Conservation (phyloP, 2,329 filamentous ascomycete genomes). For the Penicillium sp. region DNA sequence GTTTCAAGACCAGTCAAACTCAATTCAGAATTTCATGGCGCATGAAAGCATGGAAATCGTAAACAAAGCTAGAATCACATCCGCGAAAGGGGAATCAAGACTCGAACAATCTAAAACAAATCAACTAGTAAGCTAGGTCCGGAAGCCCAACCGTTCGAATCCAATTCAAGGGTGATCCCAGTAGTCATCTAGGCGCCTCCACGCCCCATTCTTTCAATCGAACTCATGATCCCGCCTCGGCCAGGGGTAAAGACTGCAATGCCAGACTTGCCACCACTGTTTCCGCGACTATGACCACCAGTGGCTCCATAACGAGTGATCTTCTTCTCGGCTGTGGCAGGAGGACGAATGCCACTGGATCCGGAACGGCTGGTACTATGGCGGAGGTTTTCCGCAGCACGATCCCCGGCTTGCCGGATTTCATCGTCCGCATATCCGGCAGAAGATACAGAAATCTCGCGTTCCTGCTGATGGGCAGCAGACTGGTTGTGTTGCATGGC, state of each 20-base stretch:
- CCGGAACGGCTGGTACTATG: slow-evolving; percentile 27
- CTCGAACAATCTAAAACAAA: slow-evolving; percentile 1
- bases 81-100: slow-evolving; percentile 16
- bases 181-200: slow-evolving; percentile 23
- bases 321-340: slow-evolving; percentile 32
- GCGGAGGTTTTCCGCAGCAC: slow-evolving; percentile 20
- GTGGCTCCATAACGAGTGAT: slow-evolving; percentile 34
- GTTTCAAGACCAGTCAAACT: no score
- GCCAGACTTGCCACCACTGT: slow-evolving; percentile 38
- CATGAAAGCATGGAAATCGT: slow-evolving; percentile 14
- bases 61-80: slow-evolving; percentile 6
- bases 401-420: slow-evolving; percentile 14
- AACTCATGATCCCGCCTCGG: slow-evolving; percentile 75
- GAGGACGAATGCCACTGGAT: slow-evolving; percentile 33
- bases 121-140: background rate
- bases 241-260: slow-evolving; percentile 41
- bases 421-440: slow-evolving; percentile 14
- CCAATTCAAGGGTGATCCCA: background rate
- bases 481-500: slow-evolving; percentile 38
- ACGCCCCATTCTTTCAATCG: slow-evolving; percentile 83
- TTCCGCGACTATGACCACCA: slow-evolving; percentile 32
- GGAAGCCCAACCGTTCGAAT: no score
- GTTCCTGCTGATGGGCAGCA: slow-evolving; percentile 10
- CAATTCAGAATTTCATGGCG: slow-evolving; percentile 10
- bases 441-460: slow-evolving; percentile 21